These are phyloP conservation scores for Chlorella sp. DNA, from an alignment of 139 green algal genomes.

Conservation along the genomic window DNA sequence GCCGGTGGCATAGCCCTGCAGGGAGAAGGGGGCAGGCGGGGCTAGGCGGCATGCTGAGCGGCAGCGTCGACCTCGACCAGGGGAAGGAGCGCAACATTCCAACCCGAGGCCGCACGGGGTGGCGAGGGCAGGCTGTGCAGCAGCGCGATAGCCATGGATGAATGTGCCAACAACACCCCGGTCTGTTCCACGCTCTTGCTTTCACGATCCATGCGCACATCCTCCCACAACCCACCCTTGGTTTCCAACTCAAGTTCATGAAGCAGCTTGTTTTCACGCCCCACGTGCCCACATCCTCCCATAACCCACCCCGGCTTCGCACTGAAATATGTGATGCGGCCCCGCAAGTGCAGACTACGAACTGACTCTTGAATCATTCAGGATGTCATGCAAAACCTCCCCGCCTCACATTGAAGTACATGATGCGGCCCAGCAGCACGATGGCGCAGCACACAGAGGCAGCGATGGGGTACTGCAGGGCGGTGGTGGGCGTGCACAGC, in stretches of 20 bases:
- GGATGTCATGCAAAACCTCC: too few species aligned
- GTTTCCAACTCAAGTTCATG: too few species aligned
- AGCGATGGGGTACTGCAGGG: conserved; percentile 25
- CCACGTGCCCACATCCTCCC: too few species aligned
- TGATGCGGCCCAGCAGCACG: conserved; percentile 35
- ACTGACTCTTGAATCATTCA: too few species aligned
- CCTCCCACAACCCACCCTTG: too few species aligned
- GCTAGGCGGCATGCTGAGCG: neutral
- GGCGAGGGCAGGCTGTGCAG: neutral
- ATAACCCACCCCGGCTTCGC: neutral
- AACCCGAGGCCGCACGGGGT: neutral
- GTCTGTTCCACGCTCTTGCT: too few species aligned
- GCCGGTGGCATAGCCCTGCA: conserved; percentile 37
- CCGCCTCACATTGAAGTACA: conserved; percentile 37
- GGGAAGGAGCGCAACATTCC: neutral
- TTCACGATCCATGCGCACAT: too few species aligned
- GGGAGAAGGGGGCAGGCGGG: neutral
- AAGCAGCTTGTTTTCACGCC: too few species aligned
- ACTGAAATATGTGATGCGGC: too few species aligned
- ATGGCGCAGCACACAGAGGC: conserved; percentile 20
- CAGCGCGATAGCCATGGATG: neutral
- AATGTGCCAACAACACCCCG: neutral
- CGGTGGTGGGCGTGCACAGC: neutral
- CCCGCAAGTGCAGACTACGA: too few species aligned
- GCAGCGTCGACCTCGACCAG: neutral